These are phyloP conservation scores for Vitis cinerea DNA, from an alignment of 164 flowering plant species.

Conservation along the genomic window DNA sequence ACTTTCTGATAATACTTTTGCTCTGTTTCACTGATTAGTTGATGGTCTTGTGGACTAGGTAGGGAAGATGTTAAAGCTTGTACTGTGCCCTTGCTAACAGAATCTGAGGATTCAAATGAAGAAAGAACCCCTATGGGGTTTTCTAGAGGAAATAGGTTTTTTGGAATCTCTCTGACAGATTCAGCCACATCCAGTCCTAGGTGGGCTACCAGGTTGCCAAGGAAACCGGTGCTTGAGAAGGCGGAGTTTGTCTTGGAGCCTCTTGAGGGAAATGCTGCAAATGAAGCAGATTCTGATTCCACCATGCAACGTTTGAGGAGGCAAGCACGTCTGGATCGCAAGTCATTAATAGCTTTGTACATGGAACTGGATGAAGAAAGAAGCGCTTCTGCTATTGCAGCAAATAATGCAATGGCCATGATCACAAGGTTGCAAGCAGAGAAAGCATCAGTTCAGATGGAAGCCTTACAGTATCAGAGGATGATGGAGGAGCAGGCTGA, in stretches of 20 bases:
- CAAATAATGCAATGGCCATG: constrained; percentile 66
- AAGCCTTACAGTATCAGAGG: constrained; percentile 54
- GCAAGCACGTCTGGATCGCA: constrained; percentile 40
- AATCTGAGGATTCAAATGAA: constrained; percentile 42
- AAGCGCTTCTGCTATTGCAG: constrained; percentile 50
- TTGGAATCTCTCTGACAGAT: constrained; percentile 53
- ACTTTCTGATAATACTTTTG: not conserved
- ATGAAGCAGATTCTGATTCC: constrained; percentile 45
- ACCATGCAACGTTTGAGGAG: constrained; percentile 32
- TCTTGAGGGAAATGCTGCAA: constrained; percentile 23
- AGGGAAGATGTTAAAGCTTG: constrained; percentile 39
- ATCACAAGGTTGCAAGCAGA: constrained; percentile 56
- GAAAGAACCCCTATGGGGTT: constrained; percentile 47
- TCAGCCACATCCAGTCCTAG: constrained; percentile 57
- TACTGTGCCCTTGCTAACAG: constrained; percentile 37
- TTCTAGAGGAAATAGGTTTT: constrained; percentile 44
- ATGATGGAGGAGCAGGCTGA: constrained; percentile 66
- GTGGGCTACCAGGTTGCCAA: constrained; percentile 27
- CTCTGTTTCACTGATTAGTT: not conserved
- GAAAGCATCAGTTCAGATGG: constrained; percentile 59
- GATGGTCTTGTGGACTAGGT: constrained; percentile 22
- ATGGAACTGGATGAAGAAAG: constrained; percentile 56
- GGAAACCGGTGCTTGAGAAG: constrained; percentile 43
- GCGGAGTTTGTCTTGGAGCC: constrained; percentile 32
- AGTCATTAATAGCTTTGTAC: constrained; percentile 41